These are phyloP conservation scores for Phytophthora macrochlamydospora DNA, from an alignment of 352 stramenopile genomes.

Conservation along the genomic window DNA sequence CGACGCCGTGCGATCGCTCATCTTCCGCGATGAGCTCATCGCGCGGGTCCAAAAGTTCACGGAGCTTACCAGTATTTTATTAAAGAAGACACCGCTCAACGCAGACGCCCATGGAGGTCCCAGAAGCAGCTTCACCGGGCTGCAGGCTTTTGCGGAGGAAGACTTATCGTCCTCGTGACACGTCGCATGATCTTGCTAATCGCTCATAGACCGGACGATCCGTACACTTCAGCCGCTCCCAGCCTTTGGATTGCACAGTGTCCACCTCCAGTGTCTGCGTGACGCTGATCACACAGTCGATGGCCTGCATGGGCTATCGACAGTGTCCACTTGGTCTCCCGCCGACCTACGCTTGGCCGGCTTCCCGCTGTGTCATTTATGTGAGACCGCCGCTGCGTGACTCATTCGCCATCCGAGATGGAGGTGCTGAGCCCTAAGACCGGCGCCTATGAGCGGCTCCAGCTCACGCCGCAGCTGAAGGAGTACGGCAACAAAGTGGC, in stretches of 20 bases:
- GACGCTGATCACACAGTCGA: neutral
- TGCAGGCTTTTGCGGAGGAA: slow-evolving; percentile 5
- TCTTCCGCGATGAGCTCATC: slow-evolving; percentile 70
- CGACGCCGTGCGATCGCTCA: slow-evolving; percentile 51
- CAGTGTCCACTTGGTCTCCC: slow-evolving; percentile 7
- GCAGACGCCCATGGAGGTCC: neutral
- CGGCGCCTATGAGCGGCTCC: slow-evolving; percentile 27
- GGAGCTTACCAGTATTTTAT: slow-evolving; percentile 28
- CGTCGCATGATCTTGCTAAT: neutral
- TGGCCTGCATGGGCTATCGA: neutral
- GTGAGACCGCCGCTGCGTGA: slow-evolving; percentile 21
- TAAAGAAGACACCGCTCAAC: slow-evolving; percentile 2
- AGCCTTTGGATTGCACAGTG: slow-evolving; percentile 19
- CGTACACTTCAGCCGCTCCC: slow-evolving; percentile 3
- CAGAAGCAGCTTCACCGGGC: slow-evolving; percentile 1
- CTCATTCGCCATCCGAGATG: slow-evolving; percentile 13
- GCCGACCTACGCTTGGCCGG: slow-evolving; percentile 1
- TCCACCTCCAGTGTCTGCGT: neutral
- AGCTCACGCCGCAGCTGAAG: slow-evolving; percentile 31
- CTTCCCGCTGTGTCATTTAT: slow-evolving; percentile 5
- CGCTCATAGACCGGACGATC: slow-evolving; percentile 1
- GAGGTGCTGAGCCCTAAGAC: slow-evolving; percentile 28
- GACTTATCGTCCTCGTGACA: neutral
- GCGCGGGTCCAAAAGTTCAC: slow-evolving; percentile 59
- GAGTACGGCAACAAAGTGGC: slow-evolving; percentile 13